Evolutionary conservation across 371 early-diverging fungal species (phyloP), one percentile per base, ranked within the genome.

Genomic region (Mortierella sp.): DNA sequence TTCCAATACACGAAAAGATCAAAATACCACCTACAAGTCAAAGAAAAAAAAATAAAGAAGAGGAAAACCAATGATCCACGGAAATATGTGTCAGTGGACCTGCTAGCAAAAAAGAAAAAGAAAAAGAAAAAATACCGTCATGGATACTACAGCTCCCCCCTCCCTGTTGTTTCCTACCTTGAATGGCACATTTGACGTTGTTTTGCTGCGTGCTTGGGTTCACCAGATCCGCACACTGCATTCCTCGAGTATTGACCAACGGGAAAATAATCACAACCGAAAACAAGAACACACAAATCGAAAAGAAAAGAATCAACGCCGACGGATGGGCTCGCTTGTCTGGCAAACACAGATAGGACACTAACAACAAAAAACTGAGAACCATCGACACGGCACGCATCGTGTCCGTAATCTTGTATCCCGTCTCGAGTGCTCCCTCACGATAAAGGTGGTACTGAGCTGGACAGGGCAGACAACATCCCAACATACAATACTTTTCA

Each of bases 251-350:
- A 57, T 87, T 72, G 14, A 84, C 84, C 9, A 86, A 48, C 3
- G 84, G 74, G 53, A 88, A 88, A 37, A 86, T 80, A 4, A 84
- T 82, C 19, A 76, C 81, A 59, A 80, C 79, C 19, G 80, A 82
- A 68, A 84, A 87, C 29, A 87, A 52, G 68, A 85, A 84, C 30
- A 86, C 65, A 43, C 84, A 84, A 47, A 87, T 66, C n/a, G 85
- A 71, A 53, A 88, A 84, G 70, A 87, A 85, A n/a, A 88, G 68
- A 51, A 90, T 87, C 60, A 90, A 77, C 37, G 87, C 81, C 12
- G 87, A 86, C 12, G 90, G 88, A 66, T 90, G 90, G 57, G 85
- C 76, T 66, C 90, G 80, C 48, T 88, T 87, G 58, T 87, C 88
- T 2, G 90, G 88, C 7, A 90, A 69, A 28, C 85, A 77, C n/a